These are phyloP conservation scores for Podaxis sp. DNA, from an alignment of 768 basidiomycete genomes.

Conservation along the genomic window DNA sequence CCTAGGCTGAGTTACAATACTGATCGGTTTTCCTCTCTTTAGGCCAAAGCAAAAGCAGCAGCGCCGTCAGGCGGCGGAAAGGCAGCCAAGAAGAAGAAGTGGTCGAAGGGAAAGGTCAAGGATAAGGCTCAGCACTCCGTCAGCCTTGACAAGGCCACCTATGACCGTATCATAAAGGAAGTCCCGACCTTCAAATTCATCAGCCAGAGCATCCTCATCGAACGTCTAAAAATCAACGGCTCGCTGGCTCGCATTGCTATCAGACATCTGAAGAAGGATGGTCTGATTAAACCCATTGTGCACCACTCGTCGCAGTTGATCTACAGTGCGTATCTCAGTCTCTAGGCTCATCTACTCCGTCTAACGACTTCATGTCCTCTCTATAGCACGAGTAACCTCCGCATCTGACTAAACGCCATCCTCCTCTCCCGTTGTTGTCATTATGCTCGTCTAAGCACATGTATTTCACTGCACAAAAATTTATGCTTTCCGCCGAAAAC, in stretches of 20 bases:
- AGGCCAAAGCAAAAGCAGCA: constrained; percentile 76
- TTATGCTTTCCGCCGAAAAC: constrained; percentile 27
- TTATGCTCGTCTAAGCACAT: constrained; percentile 36
- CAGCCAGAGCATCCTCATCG: constrained; percentile 96
- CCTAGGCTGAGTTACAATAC: constrained; percentile 19
- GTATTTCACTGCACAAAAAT: constrained; percentile 38
- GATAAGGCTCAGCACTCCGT: constrained; percentile 99
- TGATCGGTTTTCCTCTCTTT: constrained; percentile 23
- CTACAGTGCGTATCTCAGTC: constrained; percentile 72
- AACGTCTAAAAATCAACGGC: constrained; percentile 96
- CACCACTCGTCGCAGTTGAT: constrained; percentile 94
- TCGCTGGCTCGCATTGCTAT: constrained; percentile 91
- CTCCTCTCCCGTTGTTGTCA: constrained; percentile 21
- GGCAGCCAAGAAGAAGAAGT: constrained; percentile 99
- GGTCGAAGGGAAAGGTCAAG: constrained; percentile 99
- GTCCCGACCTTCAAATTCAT: constrained; percentile 99
- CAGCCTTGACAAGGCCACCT: constrained; percentile 89
- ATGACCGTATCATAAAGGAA: constrained; percentile 95
- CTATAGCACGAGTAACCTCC: constrained; percentile 49
- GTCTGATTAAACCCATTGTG: constrained; percentile 92
- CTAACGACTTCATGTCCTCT: constrained; percentile 1
- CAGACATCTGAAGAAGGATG: constrained; percentile 89
- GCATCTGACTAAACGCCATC: constrained; percentile 39
- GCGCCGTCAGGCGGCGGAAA: constrained; percentile 69
- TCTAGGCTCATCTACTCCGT: neutral